A percentile compares a stretch with the other conserved stretches of the same genome.
These are phyloP conservation scores for Jatropha multifida DNA, from an alignment of 441 rosid species.

Conservation along the genomic window DNA sequence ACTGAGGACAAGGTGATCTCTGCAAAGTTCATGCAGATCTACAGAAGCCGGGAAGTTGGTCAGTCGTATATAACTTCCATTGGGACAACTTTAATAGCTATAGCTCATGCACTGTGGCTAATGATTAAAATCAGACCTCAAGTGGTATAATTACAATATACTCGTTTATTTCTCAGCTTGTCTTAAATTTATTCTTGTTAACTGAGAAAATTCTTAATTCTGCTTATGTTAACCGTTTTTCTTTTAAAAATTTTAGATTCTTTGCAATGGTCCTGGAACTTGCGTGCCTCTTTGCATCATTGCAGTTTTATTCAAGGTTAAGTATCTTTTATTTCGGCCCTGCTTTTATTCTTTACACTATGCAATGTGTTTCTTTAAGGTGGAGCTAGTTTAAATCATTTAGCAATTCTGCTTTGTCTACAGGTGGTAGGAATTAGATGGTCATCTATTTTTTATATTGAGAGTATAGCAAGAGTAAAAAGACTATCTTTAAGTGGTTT, in stretches of 20 bases:
- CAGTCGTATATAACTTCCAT: constrained; percentile 86
- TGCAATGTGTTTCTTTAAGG: neutral
- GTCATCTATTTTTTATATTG: constrained; percentile 78
- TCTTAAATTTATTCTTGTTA: neutral
- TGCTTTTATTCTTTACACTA: neutral
- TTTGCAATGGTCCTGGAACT: constrained; percentile 96
- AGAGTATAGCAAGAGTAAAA: constrained; percentile 90
- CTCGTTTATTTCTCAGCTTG: constrained; percentile 8
- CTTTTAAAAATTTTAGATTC: constrained; percentile 42
- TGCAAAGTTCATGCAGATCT: constrained; percentile 64
- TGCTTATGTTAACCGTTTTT: neutral
- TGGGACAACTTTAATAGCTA: constrained; percentile 73
- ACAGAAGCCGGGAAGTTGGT: constrained; percentile 95
- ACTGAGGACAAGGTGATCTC: constrained; percentile 32
- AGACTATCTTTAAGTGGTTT: constrained; percentile 83
- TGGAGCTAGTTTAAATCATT: neutral
- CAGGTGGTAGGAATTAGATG: constrained; percentile 77
- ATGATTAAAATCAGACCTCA: constrained; percentile 79
- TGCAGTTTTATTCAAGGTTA: constrained; percentile 80
- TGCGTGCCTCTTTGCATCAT: constrained; percentile 81
- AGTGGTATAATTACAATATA: constrained; percentile 50
- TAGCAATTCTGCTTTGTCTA: constrained; percentile 19
- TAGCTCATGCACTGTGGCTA: constrained; percentile 62
- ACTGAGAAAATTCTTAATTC: constrained; percentile 14
- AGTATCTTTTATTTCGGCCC: neutral